Conservation (phyloP, 805 yeast species). For the Saturnispora sekii region DNA sequence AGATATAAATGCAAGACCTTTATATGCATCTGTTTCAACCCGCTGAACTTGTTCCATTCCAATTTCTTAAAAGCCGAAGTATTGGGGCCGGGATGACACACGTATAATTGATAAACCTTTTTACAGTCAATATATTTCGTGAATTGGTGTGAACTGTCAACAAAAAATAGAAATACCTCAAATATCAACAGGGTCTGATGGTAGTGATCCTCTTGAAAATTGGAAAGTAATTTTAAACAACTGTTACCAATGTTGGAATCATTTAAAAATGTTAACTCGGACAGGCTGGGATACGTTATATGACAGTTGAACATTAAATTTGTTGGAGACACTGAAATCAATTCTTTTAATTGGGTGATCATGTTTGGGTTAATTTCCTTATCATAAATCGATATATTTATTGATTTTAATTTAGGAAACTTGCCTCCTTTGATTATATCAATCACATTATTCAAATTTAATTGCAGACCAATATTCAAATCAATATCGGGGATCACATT, state of each 20-base stretch:
- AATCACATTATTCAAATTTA: neutral
- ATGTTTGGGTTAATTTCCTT: conserved; percentile 3
- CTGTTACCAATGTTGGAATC: neutral
- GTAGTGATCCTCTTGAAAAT: neutral
- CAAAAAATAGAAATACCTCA: conserved; percentile 7
- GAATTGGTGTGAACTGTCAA: conserved; percentile 3
- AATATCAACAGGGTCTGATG: neutral
- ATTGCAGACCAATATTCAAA: neutral
- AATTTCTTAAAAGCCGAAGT: conserved; percentile 3
- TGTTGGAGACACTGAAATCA: neutral
- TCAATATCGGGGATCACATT: neutral
- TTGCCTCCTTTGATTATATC: neutral
- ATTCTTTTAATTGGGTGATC: neutral
- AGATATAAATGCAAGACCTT: conserved; percentile 5
- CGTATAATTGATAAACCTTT: conserved; percentile 5
- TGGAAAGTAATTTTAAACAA: conserved; percentile 4
- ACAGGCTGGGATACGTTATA: conserved; percentile 6
- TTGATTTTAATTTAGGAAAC: neutral
- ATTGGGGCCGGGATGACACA: conserved; percentile 8
- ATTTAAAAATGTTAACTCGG: conserved; percentile 3
- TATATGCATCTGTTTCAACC: conserved; percentile 4
- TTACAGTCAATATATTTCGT: conserved; percentile 2
- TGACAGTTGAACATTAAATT: conserved; percentile 5
- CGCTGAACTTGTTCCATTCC: conserved; percentile 4
- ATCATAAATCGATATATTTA: conserved; percentile 6